Evolutionary conservation across 139 green algal genomes (phyloP), one percentile per base, ranked within the genome.

Genomic region (Eudorina sp.): DNA sequence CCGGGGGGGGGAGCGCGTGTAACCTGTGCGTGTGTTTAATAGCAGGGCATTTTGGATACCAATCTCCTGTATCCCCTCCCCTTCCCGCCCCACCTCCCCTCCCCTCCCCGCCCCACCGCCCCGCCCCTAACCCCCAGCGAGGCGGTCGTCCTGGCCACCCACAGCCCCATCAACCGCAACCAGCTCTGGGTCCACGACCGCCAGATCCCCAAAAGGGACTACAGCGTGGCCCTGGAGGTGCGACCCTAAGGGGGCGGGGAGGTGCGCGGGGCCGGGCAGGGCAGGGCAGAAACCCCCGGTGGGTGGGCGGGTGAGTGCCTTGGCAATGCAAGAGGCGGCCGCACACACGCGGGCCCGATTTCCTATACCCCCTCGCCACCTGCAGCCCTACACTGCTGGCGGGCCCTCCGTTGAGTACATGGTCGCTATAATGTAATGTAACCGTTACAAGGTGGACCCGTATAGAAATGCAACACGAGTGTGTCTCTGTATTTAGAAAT

Each of bases 161-260:
- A 89, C 83, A 70, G 43, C 34, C 83, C 83, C 69, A 83, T 89
- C 53, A 89, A 89, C 83, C 83, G 83, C 36, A 66, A 89, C 68
- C 83, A 89, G 68, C 69, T 89, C 51, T 82, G 69, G 69, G 53
- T 89, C 16, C 83, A 89, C 53, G 72, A 89, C 83, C 38, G 83
- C 9, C 83, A 89, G 41, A 53, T 89, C 40, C 68, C 83, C 29
- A 60, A 62, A 36, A 38, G 83, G 34, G 40, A 23, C 18, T 89
- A 89, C 69, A n/a, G 25, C 48, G 43, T 89, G 3, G 83, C 66
- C 14, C n/a, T 89, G 3, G 51, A 70, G 83, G 83, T 89, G 68
- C 25, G 79, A 29, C 18, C 14, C 19, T 9, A 48, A 18, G 51
- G 31, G 46, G 16, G 34, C 41, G 38, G 41, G 38, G 68, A 29